Conservation (phyloP, 352 stramenopile genomes). For the Pseudoperonospora humuli region DNA sequence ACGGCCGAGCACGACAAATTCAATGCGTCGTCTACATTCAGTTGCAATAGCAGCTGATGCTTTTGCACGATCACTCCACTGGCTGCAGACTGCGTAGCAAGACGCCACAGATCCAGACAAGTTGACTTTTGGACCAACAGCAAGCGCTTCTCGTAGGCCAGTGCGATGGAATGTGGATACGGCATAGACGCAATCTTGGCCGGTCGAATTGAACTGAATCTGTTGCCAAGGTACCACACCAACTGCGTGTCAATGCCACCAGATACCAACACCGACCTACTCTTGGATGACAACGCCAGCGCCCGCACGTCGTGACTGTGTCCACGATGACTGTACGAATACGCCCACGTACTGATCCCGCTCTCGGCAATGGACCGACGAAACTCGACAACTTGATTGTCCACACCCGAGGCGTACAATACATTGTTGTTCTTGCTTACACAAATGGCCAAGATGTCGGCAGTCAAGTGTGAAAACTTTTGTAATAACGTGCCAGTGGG, state of each 20-base stretch:
- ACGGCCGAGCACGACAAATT: slow-evolving; percentile 85
- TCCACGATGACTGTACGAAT: slow-evolving; percentile 82
- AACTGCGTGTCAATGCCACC: slow-evolving; percentile 92
- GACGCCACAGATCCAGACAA: slow-evolving; percentile 63
- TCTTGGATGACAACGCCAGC: slow-evolving; percentile 57
- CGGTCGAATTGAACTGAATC: slow-evolving; percentile 80
- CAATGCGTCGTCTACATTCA: slow-evolving; percentile 64
- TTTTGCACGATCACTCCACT: slow-evolving; percentile 32
- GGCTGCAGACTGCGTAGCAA: slow-evolving; percentile 27
- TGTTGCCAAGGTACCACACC: slow-evolving; percentile 82
- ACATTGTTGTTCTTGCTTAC: slow-evolving; percentile 79
- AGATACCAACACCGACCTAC: slow-evolving; percentile 73
- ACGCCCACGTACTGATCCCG: slow-evolving; percentile 53
- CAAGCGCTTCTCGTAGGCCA: slow-evolving; percentile 59
- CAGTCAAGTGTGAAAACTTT: slow-evolving; percentile 88
- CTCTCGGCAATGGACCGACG: slow-evolving; percentile 34
- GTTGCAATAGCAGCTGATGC: slow-evolving; percentile 68
- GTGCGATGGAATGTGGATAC: slow-evolving; percentile 55
- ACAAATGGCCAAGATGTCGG: slow-evolving; percentile 86
- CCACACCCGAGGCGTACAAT: slow-evolving; percentile 89
- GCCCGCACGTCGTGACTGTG: slow-evolving; percentile 88
- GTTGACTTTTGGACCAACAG: slow-evolving; percentile 68
- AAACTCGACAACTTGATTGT: slow-evolving; percentile 89
- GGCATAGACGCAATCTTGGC: slow-evolving; percentile 87
- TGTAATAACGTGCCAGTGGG: slow-evolving; percentile 86